Conservation (phyloP, 768 basidiomycete species). For the Holtermanniella nyarrowii region DNA sequence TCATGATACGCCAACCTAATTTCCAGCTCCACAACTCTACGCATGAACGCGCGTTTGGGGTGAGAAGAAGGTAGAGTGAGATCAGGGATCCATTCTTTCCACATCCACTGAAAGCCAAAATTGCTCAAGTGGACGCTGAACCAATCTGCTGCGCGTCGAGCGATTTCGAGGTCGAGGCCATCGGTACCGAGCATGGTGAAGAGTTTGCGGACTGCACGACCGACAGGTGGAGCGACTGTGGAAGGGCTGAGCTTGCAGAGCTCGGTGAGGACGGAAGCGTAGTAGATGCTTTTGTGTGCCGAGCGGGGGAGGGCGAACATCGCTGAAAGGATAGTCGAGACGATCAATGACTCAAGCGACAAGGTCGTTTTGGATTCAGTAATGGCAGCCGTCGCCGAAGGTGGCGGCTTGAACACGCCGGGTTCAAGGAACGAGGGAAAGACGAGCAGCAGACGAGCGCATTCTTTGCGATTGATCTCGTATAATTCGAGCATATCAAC, state of each 20-base stretch:
- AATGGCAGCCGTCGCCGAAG: conserved; percentile 49
- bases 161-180: conserved; percentile 75
- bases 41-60: conserved; percentile 79
- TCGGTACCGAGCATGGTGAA: conserved; percentile 62
- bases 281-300: conserved; percentile 68
- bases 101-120: conserved; percentile 96
- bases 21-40: conserved; percentile 76
- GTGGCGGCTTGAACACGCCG: conserved; percentile 75
- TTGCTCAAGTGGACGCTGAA: conserved; percentile 94
- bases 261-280: conserved; percentile 79
- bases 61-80: conserved; percentile 61
- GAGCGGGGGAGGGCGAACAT: conserved; percentile 70
- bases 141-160: conserved; percentile 82
- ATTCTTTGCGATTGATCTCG: conserved; percentile 93
- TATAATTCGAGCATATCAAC: conserved; percentile 76
- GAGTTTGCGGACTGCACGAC: conserved; percentile 82
- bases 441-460: conserved; percentile 73
- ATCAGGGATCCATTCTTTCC: conserved; percentile 97
- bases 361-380: conserved; percentile 55
- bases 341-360: conserved; percentile 77
- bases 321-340: conserved; percentile 70
- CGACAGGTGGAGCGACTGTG: conserved; percentile 90
- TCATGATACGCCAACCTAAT: conserved; percentile 87
- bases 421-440: conserved; percentile 70
- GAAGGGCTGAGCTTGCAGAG: conserved; percentile 86